Evolutionary conservation across 768 basidiomycete genomes (phyloP), one percentile per base, ranked within the genome.

Genomic region (Termitomyces eurrhizus): DNA sequence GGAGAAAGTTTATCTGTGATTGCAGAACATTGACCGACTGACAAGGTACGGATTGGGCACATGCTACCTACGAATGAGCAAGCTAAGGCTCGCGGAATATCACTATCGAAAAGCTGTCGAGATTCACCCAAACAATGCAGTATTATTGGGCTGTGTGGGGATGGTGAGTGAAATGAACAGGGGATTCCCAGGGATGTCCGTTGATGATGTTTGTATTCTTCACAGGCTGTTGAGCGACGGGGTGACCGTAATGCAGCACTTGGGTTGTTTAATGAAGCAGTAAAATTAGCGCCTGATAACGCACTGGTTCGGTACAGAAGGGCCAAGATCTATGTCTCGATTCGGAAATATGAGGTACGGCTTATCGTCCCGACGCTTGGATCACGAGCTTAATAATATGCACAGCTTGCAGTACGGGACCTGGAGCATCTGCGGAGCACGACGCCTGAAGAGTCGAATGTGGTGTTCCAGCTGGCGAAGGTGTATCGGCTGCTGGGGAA

Each of bases 11-110:
- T 62, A 66, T 63, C 57, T 68, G 55, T 66, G 33, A 24, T 64
- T 35, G 58, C 11, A n/a, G 2, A 4, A 49, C 59, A 57, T 44
- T 53, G 49, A 57, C 35, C 26, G 39, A 61, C 63, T 59, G 45
- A 21, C 24, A 75, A 98, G 96, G 96, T 99, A 98, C 74, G 97
- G 97, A n/a, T 80, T 99, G 66, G 97, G 97, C 62, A 92, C 92
- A 39, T 98, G 95, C 70, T 98, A 98, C 79, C 80, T 96, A 72
- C 84, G 93, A 68, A 93, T 90, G 84, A 95, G 92, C 74, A 98
- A 96, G 78, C 78, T 92, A 60, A 87, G 92, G 49, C 80, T 95
- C 55, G 97, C 97, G 48, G 95, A 98, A 72, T 98, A 96, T 77
- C 95, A 98, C 75, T 98, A 93, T 79, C 84, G 92, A 66, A 90